Percentiles rank a stretch among this genome's conserved stretches.
phyloP scores from a whole-genome alignment of 2,329 filamentous ascomycete genomes.

The Trichoderma sp. region DNA sequence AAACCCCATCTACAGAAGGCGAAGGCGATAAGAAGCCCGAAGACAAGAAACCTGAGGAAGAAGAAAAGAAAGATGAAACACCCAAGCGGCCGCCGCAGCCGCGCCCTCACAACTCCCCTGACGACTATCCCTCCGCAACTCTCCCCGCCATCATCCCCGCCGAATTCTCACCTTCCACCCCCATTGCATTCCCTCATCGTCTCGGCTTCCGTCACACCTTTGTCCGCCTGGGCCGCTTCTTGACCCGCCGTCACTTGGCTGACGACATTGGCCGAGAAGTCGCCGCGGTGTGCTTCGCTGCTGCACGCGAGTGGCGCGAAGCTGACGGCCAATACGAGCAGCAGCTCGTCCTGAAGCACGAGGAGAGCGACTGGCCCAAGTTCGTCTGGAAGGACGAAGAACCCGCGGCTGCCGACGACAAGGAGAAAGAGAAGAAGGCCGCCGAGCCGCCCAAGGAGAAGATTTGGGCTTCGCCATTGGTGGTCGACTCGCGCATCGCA shows the following conservation, averaged over 20 bases:
- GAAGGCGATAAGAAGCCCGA: constrained; percentile 27
- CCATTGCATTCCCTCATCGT: constrained; percentile 82
- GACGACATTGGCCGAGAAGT: constrained; percentile 87
- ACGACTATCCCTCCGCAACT: constrained; percentile 67
- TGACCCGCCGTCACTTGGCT: constrained; percentile 81
- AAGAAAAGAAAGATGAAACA: constrained; percentile 54
- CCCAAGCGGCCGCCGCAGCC: constrained; percentile 63
- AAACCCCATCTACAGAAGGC: constrained; percentile 30
- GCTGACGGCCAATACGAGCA: constrained; percentile 44
- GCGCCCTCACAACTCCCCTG: constrained; percentile 70
- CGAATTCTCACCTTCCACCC: constrained; percentile 70
- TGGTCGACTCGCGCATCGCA: constrained; percentile 74
- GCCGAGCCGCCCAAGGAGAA: constrained; percentile 59
- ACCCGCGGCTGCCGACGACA: constrained; percentile 44
- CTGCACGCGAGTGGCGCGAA: constrained; percentile 52
- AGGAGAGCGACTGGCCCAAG: constrained; percentile 85
- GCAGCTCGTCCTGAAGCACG: constrained; percentile 62
- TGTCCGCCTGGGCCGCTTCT: constrained; percentile 80
- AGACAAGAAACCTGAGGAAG: constrained; percentile 39
- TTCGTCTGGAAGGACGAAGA: constrained; percentile 62
- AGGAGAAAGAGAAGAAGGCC: constrained; percentile 47
- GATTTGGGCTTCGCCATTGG: constrained; percentile 74
- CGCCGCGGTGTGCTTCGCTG: constrained; percentile 76
- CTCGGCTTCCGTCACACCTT: constrained; percentile 92
- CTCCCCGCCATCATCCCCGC: constrained; percentile 67